Evolutionary conservation across 2,329 filamentous ascomycete species (phyloP), one percentile per base, ranked within the genome.

Genomic region (Pseudogymnoascus sp.): DNA sequence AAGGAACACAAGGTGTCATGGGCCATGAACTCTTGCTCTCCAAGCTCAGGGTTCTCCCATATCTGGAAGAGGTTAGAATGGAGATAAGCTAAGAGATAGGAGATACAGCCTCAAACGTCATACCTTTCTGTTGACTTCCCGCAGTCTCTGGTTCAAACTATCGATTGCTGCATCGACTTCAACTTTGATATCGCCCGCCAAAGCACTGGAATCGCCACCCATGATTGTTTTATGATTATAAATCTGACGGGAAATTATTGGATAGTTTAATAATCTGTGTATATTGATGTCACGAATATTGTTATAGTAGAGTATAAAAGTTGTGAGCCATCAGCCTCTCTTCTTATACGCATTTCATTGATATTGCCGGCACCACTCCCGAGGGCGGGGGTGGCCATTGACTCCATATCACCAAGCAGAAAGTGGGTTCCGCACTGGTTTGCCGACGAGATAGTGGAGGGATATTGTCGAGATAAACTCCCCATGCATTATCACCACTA

Each of bases 1-100:
- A 81, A 84, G 5, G 74, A 73, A 0, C 79, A 82, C 60, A 85
- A 71, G 3, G 78, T 73, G 12, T 79, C 75, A 67, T 84, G 82
- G 0, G 81, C 79, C 44, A 79, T 78, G 63, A 74, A 74, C 64
- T 83, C 80, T 38, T 81, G 67, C 65, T 76, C 82, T 0, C 75
- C 77, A 0, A 81, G 71, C 66, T 83, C 81, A 0, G 81, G 81
- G 62, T 82, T 78, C 59, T 81, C 79, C 68, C 81, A 80, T 16
- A 84, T 81, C 63, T 77, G 7, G 6, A 56, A 56, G 25, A 31
- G n/a, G 46, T 56, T 56, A 56, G 25, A 31, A 56, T 56, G n/a
- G 25, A 56, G 46, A 56, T 56, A 34, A 56, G n/a, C 25, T 28
- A 34, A 18, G 23, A 56, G 46, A 56, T 56, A 56, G 46, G 46